phyloP scores from a whole-genome alignment of 495 filamentous ascomycete species.

The Aspergillus bertholletiae region DNA sequence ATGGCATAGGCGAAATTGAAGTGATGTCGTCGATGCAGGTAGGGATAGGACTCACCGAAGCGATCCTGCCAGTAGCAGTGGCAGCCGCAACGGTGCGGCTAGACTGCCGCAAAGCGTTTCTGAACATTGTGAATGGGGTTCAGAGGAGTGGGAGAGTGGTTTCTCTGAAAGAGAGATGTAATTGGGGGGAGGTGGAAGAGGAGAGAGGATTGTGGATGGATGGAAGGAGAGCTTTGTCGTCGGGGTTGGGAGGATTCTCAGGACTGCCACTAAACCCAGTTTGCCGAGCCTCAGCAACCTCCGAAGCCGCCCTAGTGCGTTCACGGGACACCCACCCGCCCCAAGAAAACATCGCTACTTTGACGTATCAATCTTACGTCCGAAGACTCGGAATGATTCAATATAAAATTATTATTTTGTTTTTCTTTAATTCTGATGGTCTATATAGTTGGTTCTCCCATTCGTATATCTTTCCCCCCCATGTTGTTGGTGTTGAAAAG shows the following conservation, averaged over 20 bases:
- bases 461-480: slow-evolving; percentile 1
- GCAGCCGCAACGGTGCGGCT: slow-evolving; percentile 89
- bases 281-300: slow-evolving; percentile 38
- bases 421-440: not conserved
- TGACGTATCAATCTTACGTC: not conserved
- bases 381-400: not conserved
- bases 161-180: slow-evolving; percentile 50
- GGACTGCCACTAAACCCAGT: slow-evolving; percentile 45
- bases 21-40: slow-evolving; percentile 19
- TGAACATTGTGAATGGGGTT: slow-evolving; percentile 77
- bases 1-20: slow-evolving; percentile 28
- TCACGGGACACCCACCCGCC: slow-evolving; percentile 21
- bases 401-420: slow-evolving; percentile 2
- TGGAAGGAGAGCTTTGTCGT: slow-evolving; percentile 56
- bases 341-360: slow-evolving; percentile 9
- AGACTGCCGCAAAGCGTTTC: slow-evolving; percentile 94
- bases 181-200: slow-evolving; percentile 47
- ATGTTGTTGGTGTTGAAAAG: not conserved
- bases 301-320: slow-evolving; percentile 46
- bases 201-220: slow-evolving; percentile 48
- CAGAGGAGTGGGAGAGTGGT: slow-evolving; percentile 46
- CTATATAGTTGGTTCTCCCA: not conserved
- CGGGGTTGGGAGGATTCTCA: slow-evolving; percentile 47
- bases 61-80: slow-evolving; percentile 85
- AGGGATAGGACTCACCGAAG: slow-evolving; percentile 73